A percentile compares a stretch with the other conserved stretches of the same genome.
phyloP scores from a whole-genome alignment of 1,284 basidiomycete species.

The Austropuccinia psidii region DNA sequence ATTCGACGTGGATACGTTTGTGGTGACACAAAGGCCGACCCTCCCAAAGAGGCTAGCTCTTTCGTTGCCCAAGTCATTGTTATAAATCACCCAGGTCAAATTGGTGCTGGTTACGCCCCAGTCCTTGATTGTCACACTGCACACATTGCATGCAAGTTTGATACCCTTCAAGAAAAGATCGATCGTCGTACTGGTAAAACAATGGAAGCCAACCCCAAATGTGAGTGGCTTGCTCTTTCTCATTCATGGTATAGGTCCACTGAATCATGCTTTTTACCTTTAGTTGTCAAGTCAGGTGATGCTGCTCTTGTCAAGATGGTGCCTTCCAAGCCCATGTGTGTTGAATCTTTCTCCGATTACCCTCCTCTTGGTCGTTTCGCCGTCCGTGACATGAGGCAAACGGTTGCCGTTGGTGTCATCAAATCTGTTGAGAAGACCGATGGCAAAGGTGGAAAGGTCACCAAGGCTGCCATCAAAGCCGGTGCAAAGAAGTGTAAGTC shows the following conservation, averaged over 20 bases:
- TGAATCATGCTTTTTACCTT: not conserved
- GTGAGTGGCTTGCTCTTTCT: conserved; percentile 58
- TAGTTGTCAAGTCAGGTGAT: conserved; percentile 49
- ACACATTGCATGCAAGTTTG: conserved; percentile 99
- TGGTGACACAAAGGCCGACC: conserved; percentile 99
- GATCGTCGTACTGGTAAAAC: conserved; percentile 95
- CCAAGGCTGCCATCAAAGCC: conserved; percentile 56
- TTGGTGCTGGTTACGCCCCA: conserved; percentile 93
- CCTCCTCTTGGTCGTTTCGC: conserved; percentile 97
- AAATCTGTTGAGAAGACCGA: conserved; percentile 90
- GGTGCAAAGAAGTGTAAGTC: conserved; percentile 47
- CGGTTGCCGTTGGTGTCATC: conserved; percentile 95
- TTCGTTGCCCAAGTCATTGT: conserved; percentile 99
- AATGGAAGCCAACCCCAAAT: conserved; percentile 82
- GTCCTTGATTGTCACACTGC: conserved; percentile 99
- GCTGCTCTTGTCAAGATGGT: conserved; percentile 94
- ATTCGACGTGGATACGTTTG: conserved; percentile 99
- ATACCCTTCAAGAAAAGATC: conserved; percentile 97
- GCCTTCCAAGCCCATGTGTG: conserved; percentile 84
- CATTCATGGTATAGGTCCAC: conserved; percentile 61
- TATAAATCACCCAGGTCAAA: conserved; percentile 99
- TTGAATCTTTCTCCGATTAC: conserved; percentile 57
- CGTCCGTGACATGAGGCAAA: conserved; percentile 56
- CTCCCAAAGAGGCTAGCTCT: conserved; percentile 96
- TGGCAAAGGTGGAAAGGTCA: conserved; percentile 58